Base-by-base conservation (phyloP, 495 filamentous ascomycete genomes). In the Tetracladium setigerum region DNA sequence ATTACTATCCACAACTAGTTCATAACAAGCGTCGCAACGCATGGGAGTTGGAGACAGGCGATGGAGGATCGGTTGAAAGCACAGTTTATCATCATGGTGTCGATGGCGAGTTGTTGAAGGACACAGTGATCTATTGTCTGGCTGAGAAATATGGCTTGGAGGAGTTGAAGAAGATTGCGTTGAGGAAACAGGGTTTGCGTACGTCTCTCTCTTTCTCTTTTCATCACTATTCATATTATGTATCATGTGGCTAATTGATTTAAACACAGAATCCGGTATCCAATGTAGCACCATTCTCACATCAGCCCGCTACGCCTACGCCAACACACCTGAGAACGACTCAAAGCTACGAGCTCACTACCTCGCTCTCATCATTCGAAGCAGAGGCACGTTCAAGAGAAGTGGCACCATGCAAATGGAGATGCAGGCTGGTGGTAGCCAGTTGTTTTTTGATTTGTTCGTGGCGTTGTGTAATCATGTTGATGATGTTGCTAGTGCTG, bases 351-450 rank as follows among this genome's bases (percentile, higher is more conserved):
- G 89, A 71, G 87, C 89, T 70, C 87, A 92, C 68, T 95, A 92
- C 73, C 78, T 95, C 62, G 86, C 88, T 59, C 80, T 95, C 66
- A 92, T 95, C 64, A 94, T 95, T 73, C 79, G 87, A 66, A 86
- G 82, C 70, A 86, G 89, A 64, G 85, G 86, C 74, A 90, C 84
- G 55, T 95, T 95, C 73, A 95, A 94, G 82, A 79, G 81, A 65
- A 95, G 89, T 70, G 89, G 88, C 64, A 95, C 88, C 59, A 91
- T 96, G 89, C 88, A 95, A 78, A 81, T 84, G 72, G 89, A 96
- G 76, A 95, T 96, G 89, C 86, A 94, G 69, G 81, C 79, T 64
- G 87, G 86, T 52, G 88, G 83, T 60, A 82, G 82, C 61, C 82
- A 86, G 71, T 75, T 95, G 63, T 96, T 95, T 76, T 95, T 96